Evolutionary conservation across 2,329 filamentous ascomycete genomes (phyloP), one percentile per base, ranked within the genome.

Genomic region (Paraphaeosphaeria sporulosa): DNA sequence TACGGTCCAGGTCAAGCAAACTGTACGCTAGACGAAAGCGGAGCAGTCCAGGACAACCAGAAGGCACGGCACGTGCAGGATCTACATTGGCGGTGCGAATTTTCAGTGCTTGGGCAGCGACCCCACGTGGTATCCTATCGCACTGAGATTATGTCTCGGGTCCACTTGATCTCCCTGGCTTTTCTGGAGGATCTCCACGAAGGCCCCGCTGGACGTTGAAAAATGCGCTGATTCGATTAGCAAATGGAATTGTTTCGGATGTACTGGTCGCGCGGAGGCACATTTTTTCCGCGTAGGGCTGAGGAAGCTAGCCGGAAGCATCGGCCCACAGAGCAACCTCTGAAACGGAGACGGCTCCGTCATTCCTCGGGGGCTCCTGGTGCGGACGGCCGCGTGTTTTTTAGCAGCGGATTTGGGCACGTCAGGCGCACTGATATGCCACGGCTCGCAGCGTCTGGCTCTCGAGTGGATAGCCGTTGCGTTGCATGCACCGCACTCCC

Each of bases 231-330:
- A 23, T 44, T 40, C 38, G 7, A n/a, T 40, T 3, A 40, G 30
- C 38, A 40, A 38, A 19, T 40, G 17, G 15, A n/a, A 40, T 40
- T 17, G 38, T 19, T 19, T n/a, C 38, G 17, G 17, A 4, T 6
- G 2, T 9, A 3, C 9, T 30, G 21, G 10, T 27, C 25, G 25
- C 4, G 4, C 44, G 44, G 15, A 47, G 44, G 44, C 21, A 47
- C 44, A 27, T 10, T 47, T 47, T 47, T 30, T 47, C 44, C 23
- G 44, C 3, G 44, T 30, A 47, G 44, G 44, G 44, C 44, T 47
- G 44, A 23, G 48, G n/a, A 6, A 21, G 30, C 48, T 50, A 50
- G n/a, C 30, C 48, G 48, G 19, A 50, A 38, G 15, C 25, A 23
- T 27, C 30, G 48, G 48, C 48, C 30, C 27, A 50, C 30, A 51